Evolutionary conservation across 2,329 filamentous ascomycete species (phyloP), one percentile per base, ranked within the genome.

Genomic region (Arthrinium phaeospermum): DNA sequence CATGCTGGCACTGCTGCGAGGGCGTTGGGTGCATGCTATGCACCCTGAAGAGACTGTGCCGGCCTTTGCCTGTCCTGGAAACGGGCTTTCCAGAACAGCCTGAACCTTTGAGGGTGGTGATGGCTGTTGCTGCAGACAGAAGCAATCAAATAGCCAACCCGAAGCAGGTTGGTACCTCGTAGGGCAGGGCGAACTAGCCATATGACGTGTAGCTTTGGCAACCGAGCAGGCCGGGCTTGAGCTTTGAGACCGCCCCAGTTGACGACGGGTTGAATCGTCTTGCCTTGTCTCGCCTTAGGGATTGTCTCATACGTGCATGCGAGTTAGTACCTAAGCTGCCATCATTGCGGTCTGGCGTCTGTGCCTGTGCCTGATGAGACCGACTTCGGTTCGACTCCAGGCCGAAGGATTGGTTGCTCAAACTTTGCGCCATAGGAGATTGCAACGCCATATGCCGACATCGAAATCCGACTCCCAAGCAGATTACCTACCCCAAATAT

Each of bases 171-270:
- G 30, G 30, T 41, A 41, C 57, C 37, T 34, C 57, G 19, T 41
- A 61, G 57, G 34, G 57, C 57, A n/a, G 34, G 34, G 53, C 53
- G 34, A 34, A 24, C 24, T 7, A 27, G 57, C 47, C 72, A 72
- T 73, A 73, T 76, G 76, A 77, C 75, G 73, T 74, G 75, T 77
- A 75, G 76, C 74, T 71, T 75, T 76, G 74, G 76, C 75, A 76
- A 73, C 75, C 72, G 71, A 73, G 71, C 68, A 68, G n/a, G 57
- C 57, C 57, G 57, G 34, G 19, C 57, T 64, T 64, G 57, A 13
- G 67, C 67, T 70, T 47, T 44, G 72, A 70, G 71, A 71, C 71
- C 70, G 71, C 70, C 37, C 72, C 53, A 49, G 69, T 70, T 57
- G 73, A 74, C 73, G 75, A 71, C 67, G 30, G 67, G 24, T 68